These are phyloP conservation scores for Talaromyces thailandensis DNA, from an alignment of 495 filamentous ascomycete species.

Conservation along the genomic window DNA sequence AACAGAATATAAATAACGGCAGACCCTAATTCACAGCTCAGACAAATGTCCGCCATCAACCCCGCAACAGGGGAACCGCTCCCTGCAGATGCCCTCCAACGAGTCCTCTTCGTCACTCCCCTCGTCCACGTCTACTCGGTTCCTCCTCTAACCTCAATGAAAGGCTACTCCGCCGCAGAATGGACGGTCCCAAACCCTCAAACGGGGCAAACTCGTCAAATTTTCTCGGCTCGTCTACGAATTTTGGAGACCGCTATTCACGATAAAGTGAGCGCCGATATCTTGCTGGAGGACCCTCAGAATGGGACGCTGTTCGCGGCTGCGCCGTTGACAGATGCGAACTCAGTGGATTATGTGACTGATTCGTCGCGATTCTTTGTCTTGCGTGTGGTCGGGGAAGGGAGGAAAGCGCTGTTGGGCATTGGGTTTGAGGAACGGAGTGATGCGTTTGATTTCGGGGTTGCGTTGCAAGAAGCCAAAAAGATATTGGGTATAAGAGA, in stretches of 20 bases:
- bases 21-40: not conserved
- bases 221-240: slow-evolving; percentile 75
- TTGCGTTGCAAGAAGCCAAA: slow-evolving; percentile 66
- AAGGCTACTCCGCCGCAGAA: slow-evolving; percentile 61
- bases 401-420: slow-evolving; percentile 65
- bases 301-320: slow-evolving; percentile 71
- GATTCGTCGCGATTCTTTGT: slow-evolving; percentile 77
- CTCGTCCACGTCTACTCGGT: slow-evolving; percentile 74
- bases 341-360: slow-evolving; percentile 58
- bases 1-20: not conserved
- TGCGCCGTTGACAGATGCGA: slow-evolving; percentile 53
- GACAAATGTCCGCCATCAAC: slow-evolving; percentile 17
- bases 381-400: slow-evolving; percentile 59
- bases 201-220: slow-evolving; percentile 39
- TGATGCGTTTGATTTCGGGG: slow-evolving; percentile 74
- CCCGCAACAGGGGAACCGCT: slow-evolving; percentile 48
- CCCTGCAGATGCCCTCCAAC: slow-evolving; percentile 63
- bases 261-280: slow-evolving; percentile 56
- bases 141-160: slow-evolving; percentile 59
- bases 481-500: slow-evolving; percentile 41
- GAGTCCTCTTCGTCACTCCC: slow-evolving; percentile 61
- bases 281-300: slow-evolving; percentile 63
- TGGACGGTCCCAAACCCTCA: slow-evolving; percentile 63
- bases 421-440: slow-evolving; percentile 77
- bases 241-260: slow-evolving; percentile 63